Evolutionary conservation across 768 basidiomycete genomes (phyloP), one percentile per base, ranked within the genome.

Genomic region (Rhizopogon vulgaris): DNA sequence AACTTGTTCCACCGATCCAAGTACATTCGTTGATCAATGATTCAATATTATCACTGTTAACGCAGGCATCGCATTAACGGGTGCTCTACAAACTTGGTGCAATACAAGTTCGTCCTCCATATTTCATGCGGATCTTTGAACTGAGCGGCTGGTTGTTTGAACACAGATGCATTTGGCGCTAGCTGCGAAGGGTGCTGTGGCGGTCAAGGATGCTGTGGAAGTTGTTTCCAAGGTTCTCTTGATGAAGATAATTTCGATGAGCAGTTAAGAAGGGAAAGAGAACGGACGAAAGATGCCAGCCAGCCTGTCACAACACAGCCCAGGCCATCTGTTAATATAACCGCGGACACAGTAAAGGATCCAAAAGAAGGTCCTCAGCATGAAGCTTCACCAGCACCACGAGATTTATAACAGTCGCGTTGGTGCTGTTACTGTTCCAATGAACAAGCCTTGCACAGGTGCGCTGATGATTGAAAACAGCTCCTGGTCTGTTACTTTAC

Each of bases 181-280:
- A 52, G 58, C 22, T 32, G 41, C 30, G 24, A 39, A 22, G 22
- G 37, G 18, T 66, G 63, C 39, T 69, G 65, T 25, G 52, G 65
- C 49, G 65, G 65, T 11, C 54, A 52, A 48, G 65, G 65, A 12
- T 68, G 61, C 32, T 67, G 65, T 40, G 57, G 61, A 11, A 56
- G 58, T 40, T 65, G 68, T 34, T 67, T 50, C 12, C 57, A 60
- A 22, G 55, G 59, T n/a, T 59, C 62, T 38, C 69, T 69, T 48
- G 39, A 68, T 49, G 39, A 58, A 14, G 66, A 69, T 28, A 53
- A 60, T 50, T 59, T 68, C 43, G 66, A 68, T 28, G 66, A 68
- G 39, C 66, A 54, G 36, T 11, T 66, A 56, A 66, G 56, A 38
- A 56, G 49, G 51, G 57, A 59, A 12, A 63, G 55, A 51, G 59